Base-by-base conservation (phyloP, 495 filamentous ascomycete genomes). In the Penicillium arizonense region DNA sequence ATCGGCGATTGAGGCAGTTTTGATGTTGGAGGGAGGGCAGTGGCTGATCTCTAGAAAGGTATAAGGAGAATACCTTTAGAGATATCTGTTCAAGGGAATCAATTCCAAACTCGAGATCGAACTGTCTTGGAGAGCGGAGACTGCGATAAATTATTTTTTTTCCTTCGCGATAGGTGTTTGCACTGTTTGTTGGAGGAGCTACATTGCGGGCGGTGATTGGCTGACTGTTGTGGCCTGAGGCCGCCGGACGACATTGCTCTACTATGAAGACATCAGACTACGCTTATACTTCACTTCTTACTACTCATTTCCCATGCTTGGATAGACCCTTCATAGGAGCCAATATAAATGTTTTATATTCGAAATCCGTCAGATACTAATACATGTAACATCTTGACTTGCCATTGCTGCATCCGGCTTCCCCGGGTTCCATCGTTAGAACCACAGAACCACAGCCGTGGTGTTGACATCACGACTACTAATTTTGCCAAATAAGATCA, bases 131-230 rank as follows among this genome's bases (percentile, higher is more conserved):
- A 49, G 36, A 42, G 58, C 53, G 51, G 55, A 57, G 47, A 39
- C 53, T 46, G 53, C 55, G 65, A 68, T 68, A 68, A 63, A 65
- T 61, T 63, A 64, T 64, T 65, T 67, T 71, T 71, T 63, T 61
- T 53, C 46, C 46, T 50, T 49, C 40, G 47, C 47, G 62, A 54
- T 53, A 60, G 47, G 33, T 56, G 59, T 73, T 72, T 75, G 64
- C 59, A 57, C 45, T 72, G 68, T 73, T 75, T 75, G 70, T 11
- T 34, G 14, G 18, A 6, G 9, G 43, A 38, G 23, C 38, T 44
- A 44, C 13, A 9, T 51, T 33, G 16, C 21, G 21, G 41, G 34
- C 4, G 20, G 21, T 53, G 49, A 44, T 36, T 48, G 18, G 18
- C 5, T 36, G 24, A 16, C 8, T 34, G 4, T 50, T 61, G 12